These are phyloP conservation scores for Pseudoscleropodium purum DNA, from an alignment of 225 moss, liverwort and hornwort species.

Conservation along the genomic window DNA sequence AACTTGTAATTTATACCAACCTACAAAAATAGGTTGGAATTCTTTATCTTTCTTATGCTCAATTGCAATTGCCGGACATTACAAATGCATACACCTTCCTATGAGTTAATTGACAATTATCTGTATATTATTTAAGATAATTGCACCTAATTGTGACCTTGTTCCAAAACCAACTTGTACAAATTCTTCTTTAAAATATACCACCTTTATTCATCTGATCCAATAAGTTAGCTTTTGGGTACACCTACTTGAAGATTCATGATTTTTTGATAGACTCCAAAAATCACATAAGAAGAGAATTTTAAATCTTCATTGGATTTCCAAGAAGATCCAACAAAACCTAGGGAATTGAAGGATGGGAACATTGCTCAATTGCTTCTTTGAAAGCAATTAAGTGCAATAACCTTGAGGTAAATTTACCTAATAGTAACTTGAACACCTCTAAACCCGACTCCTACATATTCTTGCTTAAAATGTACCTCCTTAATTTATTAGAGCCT, in stretches of 20 bases:
- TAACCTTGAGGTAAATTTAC: not conserved
- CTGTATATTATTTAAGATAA: not conserved
- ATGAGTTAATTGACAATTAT: not conserved
- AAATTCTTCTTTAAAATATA: not conserved
- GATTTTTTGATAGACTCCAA: not conserved
- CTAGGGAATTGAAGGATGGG: no score
- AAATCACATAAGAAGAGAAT: not conserved
- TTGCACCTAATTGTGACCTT: not conserved
- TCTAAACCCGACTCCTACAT: rapidly evolving
- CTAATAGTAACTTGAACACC: not conserved
- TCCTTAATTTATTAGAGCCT: not conserved
- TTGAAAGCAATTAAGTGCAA: not conserved
- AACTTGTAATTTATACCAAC: not conserved
- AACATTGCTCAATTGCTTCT: not conserved
- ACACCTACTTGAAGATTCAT: not conserved
- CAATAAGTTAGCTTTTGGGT: not conserved
- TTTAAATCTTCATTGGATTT: not conserved
- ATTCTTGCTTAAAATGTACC: not conserved
- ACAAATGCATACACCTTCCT: not conserved
- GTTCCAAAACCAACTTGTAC: rapidly evolving
- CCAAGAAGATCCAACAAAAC: not conserved
- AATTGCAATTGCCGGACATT: not conserved
- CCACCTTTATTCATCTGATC: not conserved
- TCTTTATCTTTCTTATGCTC: not conserved
- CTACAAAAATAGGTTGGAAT: not conserved